phyloP scores from a whole-genome alignment of 768 basidiomycete species.

The Lactarius quietus region DNA sequence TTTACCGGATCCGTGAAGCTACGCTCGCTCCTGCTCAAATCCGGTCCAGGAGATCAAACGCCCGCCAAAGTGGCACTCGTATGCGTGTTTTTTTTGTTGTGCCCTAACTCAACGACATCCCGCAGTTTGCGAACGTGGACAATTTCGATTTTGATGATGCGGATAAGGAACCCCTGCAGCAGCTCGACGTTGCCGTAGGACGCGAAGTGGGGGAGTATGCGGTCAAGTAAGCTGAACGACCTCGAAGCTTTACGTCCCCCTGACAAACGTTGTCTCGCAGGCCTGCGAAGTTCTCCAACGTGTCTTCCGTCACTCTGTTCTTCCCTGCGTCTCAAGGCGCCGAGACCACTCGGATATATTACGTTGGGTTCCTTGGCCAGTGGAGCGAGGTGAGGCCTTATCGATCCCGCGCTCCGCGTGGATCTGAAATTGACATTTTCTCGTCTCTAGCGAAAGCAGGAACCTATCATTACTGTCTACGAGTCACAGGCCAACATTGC shows the following conservation, averaged over 20 bases:
- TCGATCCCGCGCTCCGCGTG: neutral
- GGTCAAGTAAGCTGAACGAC: conserved; percentile 51
- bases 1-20: conserved; percentile 87
- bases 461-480: conserved; percentile 82
- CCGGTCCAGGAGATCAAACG: conserved; percentile 77
- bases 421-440: neutral
- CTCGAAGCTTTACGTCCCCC: neutral
- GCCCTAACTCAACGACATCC: too few species aligned
- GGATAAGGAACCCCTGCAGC: conserved; percentile 63
- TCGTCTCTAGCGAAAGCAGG: conserved; percentile 57
- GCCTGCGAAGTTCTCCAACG: conserved; percentile 80
- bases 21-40: conserved; percentile 75
- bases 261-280: conserved; percentile 38
- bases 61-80: conserved; percentile 72
- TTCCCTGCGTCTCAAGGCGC: conserved; percentile 79
- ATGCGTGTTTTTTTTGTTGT: conserved; percentile 28
- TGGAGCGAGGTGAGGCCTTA: conserved; percentile 64
- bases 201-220: conserved; percentile 83
- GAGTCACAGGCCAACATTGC: conserved; percentile 84
- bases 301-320: conserved; percentile 78
- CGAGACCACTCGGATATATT: conserved; percentile 72
- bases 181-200: conserved; percentile 63
- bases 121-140: conserved; percentile 72
- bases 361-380: conserved; percentile 79
- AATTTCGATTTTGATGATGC: conserved; percentile 78